Base-by-base conservation (phyloP, 371 early-diverging fungal genomes). In the Spraguea lophii region DNA sequence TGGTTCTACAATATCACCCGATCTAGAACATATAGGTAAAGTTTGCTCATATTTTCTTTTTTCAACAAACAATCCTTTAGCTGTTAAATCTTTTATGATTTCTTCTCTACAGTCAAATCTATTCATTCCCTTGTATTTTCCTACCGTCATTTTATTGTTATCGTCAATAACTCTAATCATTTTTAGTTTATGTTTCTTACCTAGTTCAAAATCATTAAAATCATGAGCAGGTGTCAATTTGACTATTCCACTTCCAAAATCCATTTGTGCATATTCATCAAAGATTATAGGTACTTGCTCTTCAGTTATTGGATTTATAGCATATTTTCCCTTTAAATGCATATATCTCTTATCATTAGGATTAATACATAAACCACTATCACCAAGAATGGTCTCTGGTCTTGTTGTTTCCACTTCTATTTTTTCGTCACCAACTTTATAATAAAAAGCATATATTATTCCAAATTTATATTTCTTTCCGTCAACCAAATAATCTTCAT, bases 141-240 rank as follows among this genome's bases (percentile, higher is more conserved):
- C 86, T 47, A 79, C 80, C 68, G 88, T 91, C 52, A 83, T 75
- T 48, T 82, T 83, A 60, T 93, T 93, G 51, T 91, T 80, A 43
- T 88, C 89, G 65, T 91, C 91, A 56, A 94, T 70, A 36, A 94
- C 78, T 65, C 84, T 83, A 73, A 89, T 89, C 54, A 85, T 82
- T 57, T 80, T 72, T 20, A 95, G 77, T 45, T 79, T 77, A 67
- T 94, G 85, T 42, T 87, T 84, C 73, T 88, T 85, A 58, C 90
- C 92, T 36, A 93, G 79, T 61, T 78, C 81, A 65, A 84, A 95
- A 80, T 98, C 99, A 76, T 88, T 88, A 59, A 78, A 76, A 74
- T 98, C 99, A 71, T 95, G 94, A n/a, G 93, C 91, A 9, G 88
- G 92, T 0, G 99, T 94, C 54, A 98, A 87, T 76, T 98, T 98